Evolutionary conservation across 2,329 filamentous ascomycete species (phyloP).

Genomic region (Xylariaceae sp.): DNA sequence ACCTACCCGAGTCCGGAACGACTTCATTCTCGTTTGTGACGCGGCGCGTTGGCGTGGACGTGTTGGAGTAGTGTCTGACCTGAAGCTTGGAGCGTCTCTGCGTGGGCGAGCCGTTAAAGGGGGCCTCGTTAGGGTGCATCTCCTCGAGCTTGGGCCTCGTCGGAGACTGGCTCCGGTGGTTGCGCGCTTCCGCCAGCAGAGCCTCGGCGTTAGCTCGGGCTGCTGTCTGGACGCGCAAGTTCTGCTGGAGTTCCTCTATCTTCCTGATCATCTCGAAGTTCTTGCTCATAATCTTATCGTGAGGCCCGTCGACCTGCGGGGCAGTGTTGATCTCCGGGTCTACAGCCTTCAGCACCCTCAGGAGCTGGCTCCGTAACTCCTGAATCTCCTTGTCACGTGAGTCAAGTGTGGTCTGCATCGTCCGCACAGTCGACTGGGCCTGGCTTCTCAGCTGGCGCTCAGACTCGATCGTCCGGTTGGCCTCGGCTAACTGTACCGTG

Average conservation of each 20-base stretch:
- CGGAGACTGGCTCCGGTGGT: constrained; percentile 65
- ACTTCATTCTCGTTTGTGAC: constrained; percentile 59
- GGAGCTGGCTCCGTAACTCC: constrained; percentile 72
- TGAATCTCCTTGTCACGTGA: constrained; percentile 73
- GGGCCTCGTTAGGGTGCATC: constrained; percentile 76
- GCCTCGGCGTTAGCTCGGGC: constrained; percentile 76
- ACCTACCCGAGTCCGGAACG: constrained; percentile 69
- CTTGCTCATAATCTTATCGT: constrained; percentile 64
- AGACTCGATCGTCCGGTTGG: constrained; percentile 82
- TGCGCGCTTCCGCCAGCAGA: constrained; percentile 73
- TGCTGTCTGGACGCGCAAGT: constrained; percentile 75
- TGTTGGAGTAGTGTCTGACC: constrained; percentile 60
- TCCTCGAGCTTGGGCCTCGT: constrained; percentile 76
- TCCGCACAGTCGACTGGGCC: constrained; percentile 77
- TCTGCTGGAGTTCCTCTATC: constrained; percentile 82
- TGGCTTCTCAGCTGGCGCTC: constrained; percentile 81
- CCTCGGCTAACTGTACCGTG: constrained; percentile 79
- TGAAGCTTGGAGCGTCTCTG: constrained; percentile 53
- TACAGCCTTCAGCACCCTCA: constrained; percentile 79
- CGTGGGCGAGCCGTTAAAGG: constrained; percentile 69
- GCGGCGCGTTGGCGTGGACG: constrained; percentile 71
- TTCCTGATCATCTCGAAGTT: constrained; percentile 82
- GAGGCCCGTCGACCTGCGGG: constrained; percentile 51
- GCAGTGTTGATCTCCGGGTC: constrained; percentile 66
- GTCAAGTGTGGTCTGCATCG: constrained; percentile 74